phyloP scores from a whole-genome alignment of 441 rosid genomes.

The Biscutella laevigata region DNA sequence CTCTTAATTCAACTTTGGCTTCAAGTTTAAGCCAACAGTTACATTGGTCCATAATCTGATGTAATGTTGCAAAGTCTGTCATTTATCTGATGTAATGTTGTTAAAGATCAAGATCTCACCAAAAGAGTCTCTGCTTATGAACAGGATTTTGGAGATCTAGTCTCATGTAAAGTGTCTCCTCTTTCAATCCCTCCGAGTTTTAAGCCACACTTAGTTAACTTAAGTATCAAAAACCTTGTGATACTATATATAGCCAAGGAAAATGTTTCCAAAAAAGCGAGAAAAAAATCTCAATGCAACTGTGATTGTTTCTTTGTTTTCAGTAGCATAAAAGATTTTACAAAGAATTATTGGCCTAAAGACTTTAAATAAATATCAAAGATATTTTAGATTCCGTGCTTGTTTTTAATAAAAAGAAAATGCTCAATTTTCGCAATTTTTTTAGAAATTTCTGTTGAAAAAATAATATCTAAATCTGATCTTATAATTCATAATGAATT shows the following conservation, averaged over 20 bases:
- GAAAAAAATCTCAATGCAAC: not conserved
- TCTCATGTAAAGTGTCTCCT: not conserved
- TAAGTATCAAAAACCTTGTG: not conserved
- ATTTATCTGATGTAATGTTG: not conserved
- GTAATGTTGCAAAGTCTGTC: not conserved
- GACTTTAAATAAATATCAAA: not conserved
- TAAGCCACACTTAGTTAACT: not conserved
- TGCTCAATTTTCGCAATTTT: not conserved
- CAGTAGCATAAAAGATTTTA: not conserved
- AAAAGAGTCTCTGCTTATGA: slow-evolving; percentile 4
- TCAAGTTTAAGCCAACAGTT: too few species aligned
- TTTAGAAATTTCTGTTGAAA: not conserved
- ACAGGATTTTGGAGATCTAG: not conserved
- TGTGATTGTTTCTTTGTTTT: slow-evolving; percentile 3
- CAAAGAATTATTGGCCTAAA: not conserved
- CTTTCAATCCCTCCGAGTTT: not conserved
- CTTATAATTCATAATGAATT: not conserved
- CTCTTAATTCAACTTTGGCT: too few species aligned
- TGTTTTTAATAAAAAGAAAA: not conserved
- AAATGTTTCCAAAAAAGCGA: not conserved
- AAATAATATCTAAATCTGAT: slow-evolving; percentile 7
- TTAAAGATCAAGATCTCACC: not conserved
- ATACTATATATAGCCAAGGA: not conserved
- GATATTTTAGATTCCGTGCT: slow-evolving; percentile 6
- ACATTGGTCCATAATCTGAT: slow-evolving; percentile 12